Base-by-base conservation (phyloP, 345 rosid genomes). In the Excoecaria cochinchinensis region DNA sequence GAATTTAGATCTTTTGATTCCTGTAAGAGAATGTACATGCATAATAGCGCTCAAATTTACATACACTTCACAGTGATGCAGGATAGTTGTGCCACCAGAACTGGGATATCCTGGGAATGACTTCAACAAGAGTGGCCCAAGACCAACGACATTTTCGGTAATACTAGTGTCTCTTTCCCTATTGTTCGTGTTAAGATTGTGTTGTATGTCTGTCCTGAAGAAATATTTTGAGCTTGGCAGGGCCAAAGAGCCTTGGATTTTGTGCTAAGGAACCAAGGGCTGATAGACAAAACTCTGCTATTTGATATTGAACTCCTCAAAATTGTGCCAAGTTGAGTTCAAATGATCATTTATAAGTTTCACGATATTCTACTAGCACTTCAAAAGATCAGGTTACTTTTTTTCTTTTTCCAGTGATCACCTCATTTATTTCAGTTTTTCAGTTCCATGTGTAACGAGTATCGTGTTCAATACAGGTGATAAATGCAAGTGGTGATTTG, bases 31-130 rank as follows among this genome's bases (percentile, higher is more conserved):
- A 16, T 24, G 44, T 38, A 19, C 52, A 51, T 61, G 22, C 53
- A 44, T 70, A 42, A 67, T 21, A 31, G 51, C 66, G 21, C 67
- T 70, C 71, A 78, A 76, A 53, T 83, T 77, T 79, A 80, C 79
- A 36, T 72, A 59, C 70, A 76, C 81, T 46, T 82, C 73, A 74
- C 88, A 86, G 89, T 80, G 78, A 79, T 86, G 89, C 96, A 92
- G 98, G 98, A 85, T 92, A 78, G 83, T 90, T 84, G 99, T 92
- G 80, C 99, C 97, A 3, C 99, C 99, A 21, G 99, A 95, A 74
- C 74, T 92, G 72, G 99, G 98, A 81, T 92, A 92, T 85, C 99
- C 99, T 16, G 98, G 80, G 72, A 90, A 90, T 82, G 96, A 92
- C 82, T 91, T 44, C 92, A 95, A 87, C 86, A 91, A 77, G 80